Base-by-base conservation (phyloP, 2,329 filamentous ascomycete species). In the Cladophialophora chaetospira region DNA sequence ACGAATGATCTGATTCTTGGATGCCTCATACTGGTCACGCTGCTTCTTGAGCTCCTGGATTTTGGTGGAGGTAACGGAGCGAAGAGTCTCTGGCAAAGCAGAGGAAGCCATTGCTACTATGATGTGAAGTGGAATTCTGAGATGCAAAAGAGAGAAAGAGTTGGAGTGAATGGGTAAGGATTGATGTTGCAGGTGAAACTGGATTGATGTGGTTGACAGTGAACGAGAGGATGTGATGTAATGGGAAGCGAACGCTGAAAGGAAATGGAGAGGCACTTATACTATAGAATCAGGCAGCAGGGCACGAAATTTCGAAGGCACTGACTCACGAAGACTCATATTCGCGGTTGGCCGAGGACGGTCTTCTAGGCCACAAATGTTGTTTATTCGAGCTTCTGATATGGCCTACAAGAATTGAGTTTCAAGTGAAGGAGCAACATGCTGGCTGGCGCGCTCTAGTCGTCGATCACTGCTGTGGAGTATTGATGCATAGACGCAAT, bases 31-130 rank as follows among this genome's bases (percentile, higher is more conserved):
- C 2, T 76, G 68, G 0, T 69, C 68, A 23, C 78, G 79, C 58
- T 82, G 77, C 61, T 79, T 79, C 25, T 76, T 73, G 5, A 85
- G 74, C 63, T 85, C 80, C n/a, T 72, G 72, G 57, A 85, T 78
- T 65, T 85, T 85, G 55, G 79, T 80, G 35, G 72, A 71, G 17
- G 80, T 84, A 66, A 83, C 81, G 29, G 78, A 77, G 51, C 79
- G 76, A 25, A 83, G 75, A 11, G 81, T 82, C 53, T 80, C 73
- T 4, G 81, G 80, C 31, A 82, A 73, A 40, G 72, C 72, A 19
- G 68, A 63, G 19, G 62, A 62, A 17, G 69, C 54, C 60, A 63
- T 63, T 36, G 3, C 19, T 36, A 26, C 44, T 28, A 8, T 42
- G 11, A 8, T 11, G 13, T n/a, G 23, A 13, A 3, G n/a, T 26